Base-by-base conservation (phyloP, 306 rosid species). In the Prunus kanzakura region DNA sequence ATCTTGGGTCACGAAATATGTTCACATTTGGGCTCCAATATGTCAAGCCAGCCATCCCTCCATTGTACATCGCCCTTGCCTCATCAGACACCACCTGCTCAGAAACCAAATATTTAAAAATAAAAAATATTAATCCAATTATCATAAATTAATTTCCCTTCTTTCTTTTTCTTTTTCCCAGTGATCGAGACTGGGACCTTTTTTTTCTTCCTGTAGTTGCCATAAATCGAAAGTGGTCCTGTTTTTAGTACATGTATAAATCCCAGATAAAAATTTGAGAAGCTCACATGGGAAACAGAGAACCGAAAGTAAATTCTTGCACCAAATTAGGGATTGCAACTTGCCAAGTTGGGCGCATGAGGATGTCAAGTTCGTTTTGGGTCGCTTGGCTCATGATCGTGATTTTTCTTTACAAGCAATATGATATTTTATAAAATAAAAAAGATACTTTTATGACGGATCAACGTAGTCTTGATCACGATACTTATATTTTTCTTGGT, bases 21-120 rank as follows among this genome's bases (percentile, higher is more conserved):
- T 94, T 92, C 76, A 94, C 98, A 15, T 94, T 94, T 0, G 97
- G 98, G 76, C 98, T 94, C 97, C 98, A 94, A 67, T 79, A 92
- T 0, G 98, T 94, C 72, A 94, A 83, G 2, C 98, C 97, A 5
- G 95, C 97, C 4, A 19, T 51, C 12, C 97, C 98, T 46, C 93
- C 98, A 6, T 94, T 92, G 87, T 90, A 92, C 96, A 94, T 94
- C 2, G 98, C 98, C 67, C 98, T 87, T 46, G 97, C 98, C 81
- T 94, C 97, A 65, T 94, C 97, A 0, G 97, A 94, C 77, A 92
- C 98, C 75, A 89, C 95, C 97, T 92, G 64, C n/a, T 5, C 4
- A 29, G 43, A 38, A 38, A 38, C 2, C 43, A 38, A 38, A 38
- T 38, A 38, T 16, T 54, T 15, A 5, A 5, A 62, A 29, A 62